Conservation (phyloP, 495 filamentous ascomycete genomes). For the Aspergillus homomorphus region DNA sequence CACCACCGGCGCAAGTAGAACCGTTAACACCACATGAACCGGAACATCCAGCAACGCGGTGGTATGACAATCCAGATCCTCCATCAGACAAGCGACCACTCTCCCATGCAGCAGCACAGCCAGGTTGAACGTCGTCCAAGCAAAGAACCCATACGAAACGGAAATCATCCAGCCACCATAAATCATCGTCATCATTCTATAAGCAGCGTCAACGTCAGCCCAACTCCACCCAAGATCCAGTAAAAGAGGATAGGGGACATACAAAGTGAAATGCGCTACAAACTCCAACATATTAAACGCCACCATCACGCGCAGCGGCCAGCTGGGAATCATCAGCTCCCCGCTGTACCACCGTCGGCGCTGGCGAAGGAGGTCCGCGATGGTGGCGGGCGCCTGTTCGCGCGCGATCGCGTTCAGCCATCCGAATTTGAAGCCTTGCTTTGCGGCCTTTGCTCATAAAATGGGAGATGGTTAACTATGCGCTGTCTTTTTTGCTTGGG, state of each 20-base stretch:
- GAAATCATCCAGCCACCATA: background rate
- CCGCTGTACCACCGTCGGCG: slow-evolving; percentile 13
- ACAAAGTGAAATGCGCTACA: background rate
- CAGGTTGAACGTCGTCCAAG: background rate
- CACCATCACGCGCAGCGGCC: background rate
- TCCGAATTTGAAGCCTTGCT: slow-evolving; percentile 12
- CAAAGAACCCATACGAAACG: background rate
- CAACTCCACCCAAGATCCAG: too few relatives aligned
- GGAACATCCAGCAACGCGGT: background rate
- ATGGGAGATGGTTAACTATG: background rate
- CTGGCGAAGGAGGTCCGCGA: slow-evolving; percentile 6
- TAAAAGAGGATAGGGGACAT: background rate
- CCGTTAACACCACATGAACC: background rate
- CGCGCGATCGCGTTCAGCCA: slow-evolving; percentile 12
- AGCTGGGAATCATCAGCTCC: background rate
- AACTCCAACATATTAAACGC: background rate
- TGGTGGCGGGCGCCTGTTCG: slow-evolving; percentile 8
- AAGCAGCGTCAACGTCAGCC: too few relatives aligned
- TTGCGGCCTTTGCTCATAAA: slow-evolving; percentile 7
- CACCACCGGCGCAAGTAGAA: background rate
- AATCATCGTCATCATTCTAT: background rate
- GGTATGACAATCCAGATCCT: background rate
- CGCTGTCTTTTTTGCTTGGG: too few relatives aligned
- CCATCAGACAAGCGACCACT: background rate
- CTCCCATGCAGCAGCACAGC: background rate